A percentile compares a stretch with the other conserved stretches of the same genome.
Conservation (phyloP, 2,329 filamentous ascomycete genomes). For the Didymella pomorum region DNA sequence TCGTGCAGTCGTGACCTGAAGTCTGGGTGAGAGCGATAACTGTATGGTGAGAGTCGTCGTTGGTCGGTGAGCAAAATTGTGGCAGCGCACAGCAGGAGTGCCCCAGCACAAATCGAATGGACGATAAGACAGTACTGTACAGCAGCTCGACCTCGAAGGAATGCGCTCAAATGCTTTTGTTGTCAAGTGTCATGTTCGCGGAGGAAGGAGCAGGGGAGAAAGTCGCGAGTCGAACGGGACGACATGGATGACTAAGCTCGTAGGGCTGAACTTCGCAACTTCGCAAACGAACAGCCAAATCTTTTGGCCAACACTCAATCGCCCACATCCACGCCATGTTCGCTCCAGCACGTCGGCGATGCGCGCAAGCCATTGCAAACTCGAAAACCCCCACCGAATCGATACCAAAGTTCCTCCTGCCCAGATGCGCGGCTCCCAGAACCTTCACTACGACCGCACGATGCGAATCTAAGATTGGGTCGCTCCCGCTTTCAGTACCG, state of each 20-base stretch:
- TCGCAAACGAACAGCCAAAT: conserved; percentile 32
- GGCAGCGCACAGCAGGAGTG: not conserved
- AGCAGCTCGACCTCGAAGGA: not conserved
- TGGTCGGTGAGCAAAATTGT: conserved; percentile 18
- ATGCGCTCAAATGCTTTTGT: conserved; percentile 5
- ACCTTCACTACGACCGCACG: conserved; percentile 76
- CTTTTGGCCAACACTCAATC: conserved; percentile 26
- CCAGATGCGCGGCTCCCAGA: conserved; percentile 61
- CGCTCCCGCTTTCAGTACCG: conserved; percentile 61
- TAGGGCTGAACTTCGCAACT: conserved; percentile 19
- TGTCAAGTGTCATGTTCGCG: not conserved
- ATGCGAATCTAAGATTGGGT: conserved; percentile 82
- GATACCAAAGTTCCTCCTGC: conserved; percentile 76
- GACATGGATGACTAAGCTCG: not conserved
- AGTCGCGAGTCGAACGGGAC: conserved; percentile 15
- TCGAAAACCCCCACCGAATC: conserved; percentile 55
- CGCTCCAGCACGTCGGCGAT: conserved; percentile 66
- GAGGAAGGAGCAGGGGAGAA: conserved; percentile 4
- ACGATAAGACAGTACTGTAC: too few relatives aligned
- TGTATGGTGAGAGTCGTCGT: conserved; percentile 21
- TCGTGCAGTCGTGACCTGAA: conserved; percentile 12
- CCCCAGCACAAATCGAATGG: not conserved
- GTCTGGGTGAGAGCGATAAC: conserved; percentile 25
- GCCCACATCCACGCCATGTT: conserved; percentile 63
- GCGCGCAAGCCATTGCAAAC: conserved; percentile 61